Evolutionary conservation across 345 rosid genomes (phyloP), one percentile per base, ranked within the genome.

Genomic region (Salix caprea): DNA sequence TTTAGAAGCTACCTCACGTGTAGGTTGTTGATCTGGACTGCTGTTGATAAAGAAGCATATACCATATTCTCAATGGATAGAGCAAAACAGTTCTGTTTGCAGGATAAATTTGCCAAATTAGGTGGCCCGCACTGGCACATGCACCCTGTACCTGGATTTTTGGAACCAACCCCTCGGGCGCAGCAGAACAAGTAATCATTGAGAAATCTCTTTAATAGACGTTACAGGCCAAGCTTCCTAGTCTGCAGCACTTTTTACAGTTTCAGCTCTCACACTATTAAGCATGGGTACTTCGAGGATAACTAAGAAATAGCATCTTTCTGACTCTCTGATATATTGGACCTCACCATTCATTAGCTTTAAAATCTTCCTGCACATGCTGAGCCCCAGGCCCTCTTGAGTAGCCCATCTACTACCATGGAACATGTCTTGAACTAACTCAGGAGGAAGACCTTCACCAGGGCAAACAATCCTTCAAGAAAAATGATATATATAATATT

Each of bases 351-450:
- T 86, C 97, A 93, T 90, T 70, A 88, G 90, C 90, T 92, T 96
- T 52, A 93, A 80, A 67, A 96, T 93, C 88, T 87, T 96, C 87
- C 92, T 76, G 91, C 96, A 92, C 89, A 92, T 87, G 88, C 98
- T 90, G 84, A 93, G 88, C 66, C 96, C 97, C 70, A 96, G 77
- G n/a, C 98, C 98, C 77, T 96, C 98, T 68, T 89, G 94, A 48
- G 89, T 91, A 74, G 78, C 80, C 97, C 98, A 93, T 77, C 85
- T 86, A 81, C 88, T 90, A 84, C 90, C 82, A 62, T 90, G 90
- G 84, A 96, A 96, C 97, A 93, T 96, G 85, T 96, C 99, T 74
- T 93, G 93, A 66, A 96, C 89, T 86, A 96, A 78, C 60, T 96
- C 96, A 11, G 97, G 86, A 60, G 98, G 96, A 76, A 96, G 86